These are phyloP conservation scores for Marasmius tenuissimus DNA, from an alignment of 1,284 basidiomycete species.

Conservation along the genomic window DNA sequence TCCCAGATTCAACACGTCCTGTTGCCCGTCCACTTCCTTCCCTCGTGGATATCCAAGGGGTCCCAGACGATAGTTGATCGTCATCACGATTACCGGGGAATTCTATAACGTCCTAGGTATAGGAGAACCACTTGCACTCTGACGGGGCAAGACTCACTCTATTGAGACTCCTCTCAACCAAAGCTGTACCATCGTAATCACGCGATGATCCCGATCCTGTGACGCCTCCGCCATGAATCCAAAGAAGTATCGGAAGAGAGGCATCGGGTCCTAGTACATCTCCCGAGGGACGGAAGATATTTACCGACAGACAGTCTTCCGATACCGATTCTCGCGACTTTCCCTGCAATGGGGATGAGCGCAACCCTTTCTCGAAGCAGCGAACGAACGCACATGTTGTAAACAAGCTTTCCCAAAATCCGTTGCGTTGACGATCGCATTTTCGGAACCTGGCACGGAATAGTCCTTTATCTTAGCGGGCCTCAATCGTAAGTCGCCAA, in stretches of 20 bases:
- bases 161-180: not conserved
- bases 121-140: not conserved
- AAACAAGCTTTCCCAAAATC: slow-evolving; percentile 3
- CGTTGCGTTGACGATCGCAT: not conserved
- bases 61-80: slow-evolving; percentile 14
- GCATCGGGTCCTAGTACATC: too few species aligned
- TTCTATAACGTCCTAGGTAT: slow-evolving; percentile 26
- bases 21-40: slow-evolving; percentile 22
- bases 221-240: slow-evolving; percentile 7
- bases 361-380: not conserved
- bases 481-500: not conserved
- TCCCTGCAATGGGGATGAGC: not conserved
- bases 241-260: not conserved
- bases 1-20: not conserved
- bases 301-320: not conserved
- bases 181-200: not conserved
- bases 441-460: not conserved
- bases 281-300: not conserved
- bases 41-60: slow-evolving; percentile 28
- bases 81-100: slow-evolving; percentile 57
- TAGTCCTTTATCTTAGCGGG: not conserved
- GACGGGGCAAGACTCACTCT: not conserved
- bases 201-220: not conserved
- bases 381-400: not conserved
- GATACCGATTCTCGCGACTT: not conserved